Conservation (phyloP, 2,329 filamentous ascomycete species). For the Fusarium paranaense region DNA sequence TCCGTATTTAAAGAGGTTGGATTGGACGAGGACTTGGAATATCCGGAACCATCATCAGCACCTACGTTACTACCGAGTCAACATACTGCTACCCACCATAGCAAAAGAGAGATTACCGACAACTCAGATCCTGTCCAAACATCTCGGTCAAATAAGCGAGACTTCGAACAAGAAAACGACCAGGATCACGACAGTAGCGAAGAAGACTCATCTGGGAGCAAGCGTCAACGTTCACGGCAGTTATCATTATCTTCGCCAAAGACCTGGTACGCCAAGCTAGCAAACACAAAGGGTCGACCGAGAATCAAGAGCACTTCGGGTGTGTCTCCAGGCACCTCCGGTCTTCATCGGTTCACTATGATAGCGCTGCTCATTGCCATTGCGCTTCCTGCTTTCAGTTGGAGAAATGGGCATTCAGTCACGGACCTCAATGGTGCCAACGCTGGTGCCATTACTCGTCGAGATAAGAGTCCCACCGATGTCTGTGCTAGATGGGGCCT, state of each 20-base stretch:
- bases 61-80: slow-evolving; percentile 24
- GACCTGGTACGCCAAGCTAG: slow-evolving; percentile 59
- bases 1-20: slow-evolving; percentile 66
- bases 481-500: slow-evolving; percentile 75
- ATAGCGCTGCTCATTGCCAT: slow-evolving; percentile 63
- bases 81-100: slow-evolving; percentile 32
- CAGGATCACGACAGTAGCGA: slow-evolving; percentile 6
- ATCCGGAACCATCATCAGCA: slow-evolving; percentile 27
- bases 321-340: slow-evolving; percentile 55
- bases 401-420: slow-evolving; percentile 52
- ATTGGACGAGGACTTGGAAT: slow-evolving; percentile 52
- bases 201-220: background rate
- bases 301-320: slow-evolving; percentile 57
- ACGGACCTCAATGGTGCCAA: slow-evolving; percentile 58
- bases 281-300: slow-evolving; percentile 53
- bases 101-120: slow-evolving; percentile 49
- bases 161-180: slow-evolving; percentile 11
- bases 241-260: slow-evolving; percentile 39
- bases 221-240: slow-evolving; percentile 23
- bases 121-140: slow-evolving; percentile 38
- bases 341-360: slow-evolving; percentile 59
- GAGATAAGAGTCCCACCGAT: slow-evolving; percentile 49
- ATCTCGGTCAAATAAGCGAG: slow-evolving; percentile 7
- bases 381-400: slow-evolving; percentile 60
- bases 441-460: slow-evolving; percentile 56